Percentiles rank a stretch among this genome's conserved stretches.
Conservation (phyloP, 2,329 filamentous ascomycete genomes). For the Claviceps lovelessii region DNA sequence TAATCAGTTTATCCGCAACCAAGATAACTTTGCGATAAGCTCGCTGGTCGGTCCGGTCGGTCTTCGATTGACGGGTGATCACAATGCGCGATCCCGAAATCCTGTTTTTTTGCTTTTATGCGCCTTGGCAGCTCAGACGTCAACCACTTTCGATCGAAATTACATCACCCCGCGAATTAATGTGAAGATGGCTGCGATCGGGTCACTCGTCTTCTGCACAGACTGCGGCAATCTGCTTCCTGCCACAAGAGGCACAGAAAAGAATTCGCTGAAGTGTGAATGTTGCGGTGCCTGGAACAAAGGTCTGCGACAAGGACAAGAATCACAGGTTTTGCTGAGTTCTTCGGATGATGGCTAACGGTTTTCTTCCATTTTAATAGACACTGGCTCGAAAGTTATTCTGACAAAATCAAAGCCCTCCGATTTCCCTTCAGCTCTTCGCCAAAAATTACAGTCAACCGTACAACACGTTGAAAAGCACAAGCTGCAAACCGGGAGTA, state of each 20-base stretch:
- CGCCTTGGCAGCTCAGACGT: neutral
- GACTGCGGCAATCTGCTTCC: conserved; percentile 87
- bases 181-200: conserved; percentile 64
- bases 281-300: conserved; percentile 75
- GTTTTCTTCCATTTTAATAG: conserved; percentile 23
- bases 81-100: neutral
- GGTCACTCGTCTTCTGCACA: conserved; percentile 81
- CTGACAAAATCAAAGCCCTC: conserved; percentile 74
- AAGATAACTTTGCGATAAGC: neutral
- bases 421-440: conserved; percentile 79
- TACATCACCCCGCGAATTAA: neutral
- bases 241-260: conserved; percentile 59
- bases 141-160: neutral
- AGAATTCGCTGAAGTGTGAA: conserved; percentile 66
- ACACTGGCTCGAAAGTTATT: conserved; percentile 61
- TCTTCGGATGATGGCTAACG: neutral
- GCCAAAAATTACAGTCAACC: conserved; percentile 69
- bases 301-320: conserved; percentile 36
- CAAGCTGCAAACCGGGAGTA: conserved; percentile 60
- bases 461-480: conserved; percentile 68
- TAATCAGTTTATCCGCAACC: conserved; percentile 18
- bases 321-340: neutral
- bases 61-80: neutral
- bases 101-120: neutral
- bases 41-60: neutral